Base-by-base conservation (phyloP, 208 protist genomes). In the Tetramitus jugosus region DNA sequence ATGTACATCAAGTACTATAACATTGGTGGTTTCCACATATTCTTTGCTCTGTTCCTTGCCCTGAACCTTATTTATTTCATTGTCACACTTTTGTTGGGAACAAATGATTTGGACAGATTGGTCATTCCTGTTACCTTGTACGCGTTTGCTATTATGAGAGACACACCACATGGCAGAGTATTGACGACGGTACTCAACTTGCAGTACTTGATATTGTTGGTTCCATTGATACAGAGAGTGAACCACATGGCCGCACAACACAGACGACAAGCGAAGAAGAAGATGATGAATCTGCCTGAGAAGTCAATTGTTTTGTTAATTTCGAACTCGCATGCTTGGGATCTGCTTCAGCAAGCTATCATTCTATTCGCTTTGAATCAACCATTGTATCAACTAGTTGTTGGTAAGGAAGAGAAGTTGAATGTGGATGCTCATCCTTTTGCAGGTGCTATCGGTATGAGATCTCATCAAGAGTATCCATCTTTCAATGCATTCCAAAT, bases 401-500 rank as follows among this genome's bases (percentile, higher is more conserved):
- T 74, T 37, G 67, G 40, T 3, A 49, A 53, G 53, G 67, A 74
- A 53, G 40, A 74, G 26, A 46, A 39, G 53, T 53, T 74, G 23
- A 17, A 49, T 37, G 42, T 74, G 29, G 67, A 74, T 74, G 67
- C 67, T 26, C 39, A 45, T 37, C 67, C 67, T 17, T 39, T 37
- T 20, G 42, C 67, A 39, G 67, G 67, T 53, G 67, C 42, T 53
- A 23, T 53, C 20, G 67, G 67, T n/a, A 74, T 74, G 67, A 45
- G n/a, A 53, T 74, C 67, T 26, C 39, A 74, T 37, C 67, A 74
- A 53, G 8, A 29, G 33, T 31, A 74, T 53, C 67, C 67, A 37
- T n/a, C 20, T 31, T 74, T 74, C 42, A 74, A 74, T 74, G 67
- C 42, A 74, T 74, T 74, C 67, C 67, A 74, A 74, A 74, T 74